phyloP scores from a whole-genome alignment of 2,329 filamentous ascomycete genomes.

The Phialemoniopsis sp. region DNA sequence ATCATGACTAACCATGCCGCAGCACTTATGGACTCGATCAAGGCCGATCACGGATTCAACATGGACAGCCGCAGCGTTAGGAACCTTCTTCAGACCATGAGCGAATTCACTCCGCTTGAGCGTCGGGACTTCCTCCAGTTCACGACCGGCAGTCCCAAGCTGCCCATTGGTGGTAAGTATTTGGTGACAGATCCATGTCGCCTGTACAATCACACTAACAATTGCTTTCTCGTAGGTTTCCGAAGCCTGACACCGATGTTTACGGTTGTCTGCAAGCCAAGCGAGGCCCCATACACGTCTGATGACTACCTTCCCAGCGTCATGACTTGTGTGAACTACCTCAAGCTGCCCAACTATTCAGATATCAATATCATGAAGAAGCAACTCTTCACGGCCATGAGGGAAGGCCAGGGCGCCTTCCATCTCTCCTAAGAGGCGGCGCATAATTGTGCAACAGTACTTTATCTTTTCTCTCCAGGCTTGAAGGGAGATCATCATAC shows the following conservation, averaged over 20 bases:
- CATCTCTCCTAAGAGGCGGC: constrained; percentile 67
- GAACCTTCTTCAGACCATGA: constrained; percentile 93
- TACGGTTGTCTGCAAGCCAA: constrained; percentile 98
- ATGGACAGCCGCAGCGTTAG: constrained; percentile 96
- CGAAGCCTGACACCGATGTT: constrained; percentile 97
- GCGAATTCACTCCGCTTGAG: constrained; percentile 68
- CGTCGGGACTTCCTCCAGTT: constrained; percentile 96
- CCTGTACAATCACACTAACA: constrained; percentile 23
- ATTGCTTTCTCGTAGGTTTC: constrained; percentile 61
- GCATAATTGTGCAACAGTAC: not conserved
- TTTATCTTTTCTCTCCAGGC: not conserved
- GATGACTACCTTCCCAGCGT: constrained; percentile 99
- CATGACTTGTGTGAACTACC: constrained; percentile 99
- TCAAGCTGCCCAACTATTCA: constrained; percentile 95
- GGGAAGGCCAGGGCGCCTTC: constrained; percentile 96
- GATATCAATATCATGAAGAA: constrained; percentile 70
- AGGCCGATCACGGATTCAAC: constrained; percentile 97
- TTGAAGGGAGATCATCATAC: too few relatives aligned
- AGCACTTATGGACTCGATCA: constrained; percentile 97
- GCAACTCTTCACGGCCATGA: constrained; percentile 80
- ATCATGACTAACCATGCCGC: constrained; percentile 15
- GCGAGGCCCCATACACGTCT: constrained; percentile 85
- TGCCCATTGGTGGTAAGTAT: constrained; percentile 88
- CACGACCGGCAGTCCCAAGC: constrained; percentile 94
- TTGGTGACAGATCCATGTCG: too few relatives aligned